Evolutionary conservation across 129 eudicot genomes (phyloP), one percentile per base, ranked within the genome.

Genomic region (Kitagawia praeruptora): DNA sequence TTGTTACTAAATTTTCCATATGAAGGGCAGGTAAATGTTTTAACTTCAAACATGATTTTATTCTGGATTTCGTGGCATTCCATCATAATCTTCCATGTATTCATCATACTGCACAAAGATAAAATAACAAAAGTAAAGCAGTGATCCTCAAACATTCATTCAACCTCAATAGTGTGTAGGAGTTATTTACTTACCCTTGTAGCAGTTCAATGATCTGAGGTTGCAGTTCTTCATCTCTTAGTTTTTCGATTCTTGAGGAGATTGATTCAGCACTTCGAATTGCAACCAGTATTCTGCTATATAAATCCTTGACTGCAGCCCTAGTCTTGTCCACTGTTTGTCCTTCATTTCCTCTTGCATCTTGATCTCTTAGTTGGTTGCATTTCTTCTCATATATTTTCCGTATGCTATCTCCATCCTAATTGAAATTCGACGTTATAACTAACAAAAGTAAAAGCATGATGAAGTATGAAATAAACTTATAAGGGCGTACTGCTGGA

Each of bases 211-310:
- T 53, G 71, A 96, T 89, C 79, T 96, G 99, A 39, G 99, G 99
- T 82, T 92, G 93, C 47, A 96, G 79, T 79, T 96, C 99, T 80
- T 92, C 93, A 77, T 89, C 98, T 81, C 91, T 81, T 66, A 96
- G 96, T 81, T 92, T 88, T 40, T 96, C 97, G 37, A 96, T 92
- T 76, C 85, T 82, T 86, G 88, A 88, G 14, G 99, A 92, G 80
- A 96, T 90, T 6, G 98, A 89, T 84, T 96, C 98, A 6, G 98
- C 98, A 78, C 99, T 87, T 75, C 98, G 95, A 58, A 96, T 92
- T 18, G 98, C 96, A 66, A 96, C 99, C 81, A 90, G 84, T 84
- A 96, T 96, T 70, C 93, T 81, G 83, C 97, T 92, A 63, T 96
- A 96, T 78, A 92, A 86, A 83, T 96, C 99, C 80, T 92, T 95